A percentile compares a stretch with the other conserved stretches of the same genome.
These are phyloP conservation scores for Cudoniella acicularis DNA, from an alignment of 495 filamentous ascomycete species.

Conservation along the genomic window DNA sequence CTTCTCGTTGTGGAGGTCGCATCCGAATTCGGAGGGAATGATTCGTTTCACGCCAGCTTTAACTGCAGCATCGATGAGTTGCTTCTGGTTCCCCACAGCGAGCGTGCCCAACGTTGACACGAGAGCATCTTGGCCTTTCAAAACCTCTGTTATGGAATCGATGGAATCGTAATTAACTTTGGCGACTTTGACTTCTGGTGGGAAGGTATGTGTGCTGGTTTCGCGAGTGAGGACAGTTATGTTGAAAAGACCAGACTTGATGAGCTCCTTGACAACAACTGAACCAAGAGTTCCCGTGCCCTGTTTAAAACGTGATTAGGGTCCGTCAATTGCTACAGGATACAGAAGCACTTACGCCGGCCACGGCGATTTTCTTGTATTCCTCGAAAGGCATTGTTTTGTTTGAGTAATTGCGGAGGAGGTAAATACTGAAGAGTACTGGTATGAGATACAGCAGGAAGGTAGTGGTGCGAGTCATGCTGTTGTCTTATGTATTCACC, in stretches of 20 bases:
- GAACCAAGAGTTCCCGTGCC: slow-evolving; percentile 52
- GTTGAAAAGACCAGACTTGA: slow-evolving; percentile 46
- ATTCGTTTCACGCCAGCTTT: slow-evolving; percentile 56
- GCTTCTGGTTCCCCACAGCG: slow-evolving; percentile 37
- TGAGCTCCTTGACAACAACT: slow-evolving; percentile 48
- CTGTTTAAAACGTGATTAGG: not conserved
- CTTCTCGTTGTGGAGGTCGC: slow-evolving; percentile 35
- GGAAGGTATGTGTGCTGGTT: slow-evolving; percentile 33
- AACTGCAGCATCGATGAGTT: slow-evolving; percentile 58
- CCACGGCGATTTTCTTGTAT: slow-evolving; percentile 17
- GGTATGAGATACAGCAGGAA: not conserved
- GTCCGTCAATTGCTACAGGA: not conserved
- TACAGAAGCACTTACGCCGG: slow-evolving; percentile 6
- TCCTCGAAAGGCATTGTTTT: slow-evolving; percentile 13
- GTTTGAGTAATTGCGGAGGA: not conserved
- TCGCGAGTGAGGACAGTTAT: slow-evolving; percentile 56
- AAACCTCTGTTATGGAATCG: slow-evolving; percentile 43
- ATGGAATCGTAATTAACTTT: slow-evolving; percentile 48
- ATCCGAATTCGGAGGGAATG: slow-evolving; percentile 62
- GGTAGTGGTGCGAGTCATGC: not conserved
- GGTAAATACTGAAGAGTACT: not conserved
- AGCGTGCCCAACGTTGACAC: slow-evolving; percentile 44
- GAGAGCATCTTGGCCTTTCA: slow-evolving; percentile 56
- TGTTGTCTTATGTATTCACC: not conserved
- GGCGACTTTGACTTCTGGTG: slow-evolving; percentile 33